Base-by-base conservation (phyloP, 768 basidiomycete species). In the Floccularia luteovirens region DNA sequence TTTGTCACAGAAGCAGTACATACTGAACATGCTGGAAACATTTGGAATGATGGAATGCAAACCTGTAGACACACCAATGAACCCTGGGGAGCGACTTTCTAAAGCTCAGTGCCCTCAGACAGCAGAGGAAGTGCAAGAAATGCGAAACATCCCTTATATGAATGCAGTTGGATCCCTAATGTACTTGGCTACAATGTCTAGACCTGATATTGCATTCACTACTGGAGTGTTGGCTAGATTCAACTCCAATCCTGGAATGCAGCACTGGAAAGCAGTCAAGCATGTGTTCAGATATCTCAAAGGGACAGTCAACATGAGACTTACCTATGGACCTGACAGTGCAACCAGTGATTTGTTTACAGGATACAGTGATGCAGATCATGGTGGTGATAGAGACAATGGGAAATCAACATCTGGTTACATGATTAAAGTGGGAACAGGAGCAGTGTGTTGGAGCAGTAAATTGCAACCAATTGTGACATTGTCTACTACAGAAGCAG, bases 241-340 rank as follows among this genome's bases (percentile, higher is more conserved):
- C 54, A 47, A 41, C 33, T 28, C 31, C 13, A 49, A 58, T 24
- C 57, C 60, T 24, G 59, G 57, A 0, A 16, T 31, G 5, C 23
- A 14, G 0, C 68, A 70, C 46, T 66, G 63, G 66, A 48, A 55
- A 17, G 61, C 61, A 4, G 56, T 60, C 19, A 61, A 64, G 36
- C 58, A 57, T 34, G 32, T 68, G 34, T 48, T 64, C 16, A 39
- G 52, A 12, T 67, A 66, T 42, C 46, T 68, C 37, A 59, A 59
- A 42, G 64, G 67, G 5, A 61, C 64, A 2, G 27, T 44, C 3
- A 46, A 57, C 34, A 43, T 39, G 13, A 39, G 37, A 20, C 45
- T 63, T 24, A 49, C 43, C 13, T 39, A 39, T 39, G 13, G 19
- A 21, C 36, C 22, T 7, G 25, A 30, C 13, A 7, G 11, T 14